Evolutionary conservation across 176 grass and related monocot species (phyloP).

Genomic region (Bromus sterilis): DNA sequence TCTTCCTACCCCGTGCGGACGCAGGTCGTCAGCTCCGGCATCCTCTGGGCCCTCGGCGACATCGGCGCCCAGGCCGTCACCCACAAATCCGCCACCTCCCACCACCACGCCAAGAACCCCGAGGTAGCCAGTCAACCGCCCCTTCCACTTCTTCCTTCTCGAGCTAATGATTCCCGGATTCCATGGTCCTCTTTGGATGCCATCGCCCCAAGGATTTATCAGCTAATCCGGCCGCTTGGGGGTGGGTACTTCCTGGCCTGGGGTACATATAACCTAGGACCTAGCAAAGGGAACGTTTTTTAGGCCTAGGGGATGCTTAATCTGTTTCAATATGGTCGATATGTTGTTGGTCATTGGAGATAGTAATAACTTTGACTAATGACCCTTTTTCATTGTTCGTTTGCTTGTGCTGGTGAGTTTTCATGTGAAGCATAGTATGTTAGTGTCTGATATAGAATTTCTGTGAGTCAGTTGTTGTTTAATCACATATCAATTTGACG

Average conservation of each 20-base stretch:
- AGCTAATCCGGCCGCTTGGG: neutral
- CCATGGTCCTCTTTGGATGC: neutral
- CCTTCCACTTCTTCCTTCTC: neutral
- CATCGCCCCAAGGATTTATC: neutral
- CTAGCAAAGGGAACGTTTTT: neutral
- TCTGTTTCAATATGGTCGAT: neutral
- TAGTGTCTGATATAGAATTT: neutral
- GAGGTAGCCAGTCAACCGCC: constrained; percentile 23
- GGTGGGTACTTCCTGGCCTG: neutral
- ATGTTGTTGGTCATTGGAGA: neutral
- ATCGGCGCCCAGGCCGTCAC: constrained; percentile 88
- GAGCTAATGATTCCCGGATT: neutral
- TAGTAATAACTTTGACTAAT: neutral
- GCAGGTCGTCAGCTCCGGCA: constrained; percentile 79
- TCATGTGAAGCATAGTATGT: neutral
- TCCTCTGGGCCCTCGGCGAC: constrained; percentile 87
- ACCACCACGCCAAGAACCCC: neutral
- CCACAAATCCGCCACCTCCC: constrained; percentile 35
- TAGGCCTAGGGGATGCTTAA: neutral
- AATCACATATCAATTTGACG: neutral
- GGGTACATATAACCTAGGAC: neutral
- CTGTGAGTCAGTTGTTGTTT: neutral
- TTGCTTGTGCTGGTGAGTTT: neutral
- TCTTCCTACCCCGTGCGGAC: constrained; percentile 76
- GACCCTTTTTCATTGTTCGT: neutral